These are phyloP conservation scores for Lentinula sp. DNA, from an alignment of 768 basidiomycete species.

Conservation along the genomic window DNA sequence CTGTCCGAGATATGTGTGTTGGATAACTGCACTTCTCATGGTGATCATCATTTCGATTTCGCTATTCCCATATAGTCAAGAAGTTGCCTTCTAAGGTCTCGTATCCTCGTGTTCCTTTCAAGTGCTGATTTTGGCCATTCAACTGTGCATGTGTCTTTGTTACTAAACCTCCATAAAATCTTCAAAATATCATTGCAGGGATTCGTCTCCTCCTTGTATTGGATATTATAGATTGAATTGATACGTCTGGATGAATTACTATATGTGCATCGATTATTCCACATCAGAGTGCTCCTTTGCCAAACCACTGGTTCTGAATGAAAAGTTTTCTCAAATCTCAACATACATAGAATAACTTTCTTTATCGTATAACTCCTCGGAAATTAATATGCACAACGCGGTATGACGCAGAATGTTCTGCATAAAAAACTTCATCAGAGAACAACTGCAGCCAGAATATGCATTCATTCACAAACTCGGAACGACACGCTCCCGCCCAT, in stretches of 20 bases:
- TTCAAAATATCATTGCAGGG: background rate
- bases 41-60: background rate
- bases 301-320: background rate
- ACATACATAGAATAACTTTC: background rate
- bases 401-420: background rate
- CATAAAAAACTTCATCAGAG: background rate
- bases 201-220: background rate
- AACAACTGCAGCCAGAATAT: background rate
- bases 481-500: background rate
- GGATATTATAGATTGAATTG: background rate
- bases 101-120: background rate
- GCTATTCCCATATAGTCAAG: conserved; percentile 4
- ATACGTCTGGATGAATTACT: background rate
- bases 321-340: background rate
- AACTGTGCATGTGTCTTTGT: background rate
- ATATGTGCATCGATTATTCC: background rate
- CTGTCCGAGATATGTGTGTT: background rate
- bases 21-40: background rate
- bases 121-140: background rate
- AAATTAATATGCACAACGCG: background rate
- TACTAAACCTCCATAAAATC: background rate
- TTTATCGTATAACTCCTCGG: background rate
- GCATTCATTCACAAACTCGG: background rate
- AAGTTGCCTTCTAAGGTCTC: conserved; percentile 4
- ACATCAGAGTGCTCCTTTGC: background rate